Evolutionary conservation across 129 eudicot species (phyloP).

Genomic region (Flaveria linearis): DNA sequence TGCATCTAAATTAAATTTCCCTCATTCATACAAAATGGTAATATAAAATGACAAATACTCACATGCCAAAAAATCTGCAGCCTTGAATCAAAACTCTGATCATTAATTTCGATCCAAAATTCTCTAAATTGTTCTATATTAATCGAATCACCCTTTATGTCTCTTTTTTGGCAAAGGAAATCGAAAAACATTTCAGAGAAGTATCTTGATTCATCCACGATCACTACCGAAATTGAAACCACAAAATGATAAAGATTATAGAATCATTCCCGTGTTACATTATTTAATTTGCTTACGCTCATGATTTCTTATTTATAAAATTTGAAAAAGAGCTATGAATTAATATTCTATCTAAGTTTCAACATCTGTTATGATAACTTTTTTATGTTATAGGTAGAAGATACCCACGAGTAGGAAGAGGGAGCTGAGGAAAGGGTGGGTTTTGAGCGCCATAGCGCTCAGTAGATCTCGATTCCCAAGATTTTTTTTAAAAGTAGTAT

Average conservation of each 20-base stretch:
- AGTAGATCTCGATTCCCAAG: no score
- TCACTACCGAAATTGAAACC: slow-evolving; percentile 27
- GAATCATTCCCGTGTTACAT: no score
- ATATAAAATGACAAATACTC: slow-evolving; percentile 5
- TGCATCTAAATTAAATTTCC: neutral
- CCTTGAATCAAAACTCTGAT: slow-evolving; percentile 64
- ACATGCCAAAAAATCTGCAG: slow-evolving; percentile 65
- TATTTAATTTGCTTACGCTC: no score
- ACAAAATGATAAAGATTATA: neutral
- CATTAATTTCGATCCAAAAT: slow-evolving; percentile 56
- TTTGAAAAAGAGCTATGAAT: no score
- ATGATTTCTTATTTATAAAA: no score
- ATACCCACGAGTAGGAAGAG: no score
- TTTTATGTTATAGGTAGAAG: no score
- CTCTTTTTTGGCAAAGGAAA: slow-evolving; percentile 46
- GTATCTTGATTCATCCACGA: slow-evolving; percentile 49
- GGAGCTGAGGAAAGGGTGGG: no score
- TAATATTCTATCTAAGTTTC: no score
- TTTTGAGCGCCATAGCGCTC: no score
- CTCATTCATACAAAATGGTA: neutral
- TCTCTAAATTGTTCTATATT: slow-evolving; percentile 47
- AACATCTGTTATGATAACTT: no score
- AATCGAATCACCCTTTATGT: slow-evolving; percentile 40
- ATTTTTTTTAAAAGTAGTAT: no score
- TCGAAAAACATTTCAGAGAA: slow-evolving; percentile 54